These are phyloP conservation scores for Colletotrichum gloeosporioides DNA, from an alignment of 2,329 filamentous ascomycete species.

Conservation along the genomic window DNA sequence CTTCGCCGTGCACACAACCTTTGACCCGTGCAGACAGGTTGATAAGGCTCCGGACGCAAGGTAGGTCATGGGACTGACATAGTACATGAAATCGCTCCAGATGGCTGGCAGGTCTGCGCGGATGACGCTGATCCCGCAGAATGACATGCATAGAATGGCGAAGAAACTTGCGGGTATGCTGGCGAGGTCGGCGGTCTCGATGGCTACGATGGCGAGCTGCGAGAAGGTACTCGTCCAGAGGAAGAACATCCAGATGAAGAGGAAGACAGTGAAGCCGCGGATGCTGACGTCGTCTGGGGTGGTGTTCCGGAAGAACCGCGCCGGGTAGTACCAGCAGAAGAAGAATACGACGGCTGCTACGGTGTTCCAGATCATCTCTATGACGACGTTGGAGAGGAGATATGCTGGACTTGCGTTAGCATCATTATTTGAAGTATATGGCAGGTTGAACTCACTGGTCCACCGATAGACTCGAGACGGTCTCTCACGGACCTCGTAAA, in stretches of 20 bases:
- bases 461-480: conserved; percentile 66
- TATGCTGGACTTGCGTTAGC: conserved; percentile 1
- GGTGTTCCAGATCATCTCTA: conserved; percentile 75
- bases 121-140: conserved; percentile 23
- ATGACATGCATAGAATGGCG: conserved; percentile 20
- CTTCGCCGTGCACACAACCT: conserved; percentile 17
- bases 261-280: conserved; percentile 19
- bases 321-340: conserved; percentile 74
- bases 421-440: fast-evolving
- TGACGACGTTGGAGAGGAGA: conserved; percentile 51
- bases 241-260: conserved; percentile 24
- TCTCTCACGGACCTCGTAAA: conserved; percentile 73
- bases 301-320: conserved; percentile 67
- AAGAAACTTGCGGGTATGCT: conserved; percentile 18
- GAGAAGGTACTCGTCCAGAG: conserved; percentile 24
- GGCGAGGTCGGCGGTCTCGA: conserved; percentile 20
- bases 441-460: conserved; percentile 1
- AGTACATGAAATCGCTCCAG: conserved; percentile 26
- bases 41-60: conserved; percentile 30
- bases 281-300: conserved; percentile 9
- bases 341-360: conserved; percentile 69
- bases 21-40: conserved; percentile 25
- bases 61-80: conserved; percentile 32
- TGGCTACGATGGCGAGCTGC: conserved; percentile 18
- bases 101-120: conserved; percentile 17